Conservation (phyloP, 495 filamentous ascomycete genomes). For the Talaromyces nanjingensis region DNA sequence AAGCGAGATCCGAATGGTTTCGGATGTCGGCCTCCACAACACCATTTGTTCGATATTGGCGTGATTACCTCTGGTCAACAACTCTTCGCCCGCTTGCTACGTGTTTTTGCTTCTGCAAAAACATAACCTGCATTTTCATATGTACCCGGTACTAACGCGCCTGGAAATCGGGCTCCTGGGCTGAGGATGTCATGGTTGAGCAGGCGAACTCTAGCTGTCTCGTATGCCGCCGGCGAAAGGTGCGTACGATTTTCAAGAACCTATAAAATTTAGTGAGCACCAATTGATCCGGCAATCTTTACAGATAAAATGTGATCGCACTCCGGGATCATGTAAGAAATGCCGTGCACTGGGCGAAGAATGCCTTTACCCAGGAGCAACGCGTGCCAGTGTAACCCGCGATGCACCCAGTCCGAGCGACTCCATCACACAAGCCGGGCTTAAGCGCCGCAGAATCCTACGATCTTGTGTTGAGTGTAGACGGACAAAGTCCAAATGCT, state of each 20-base stretch:
- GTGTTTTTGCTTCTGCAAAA: too few relatives aligned
- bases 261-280: too few relatives aligned
- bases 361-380: neutral
- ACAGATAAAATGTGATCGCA: constrained; percentile 4
- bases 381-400: neutral
- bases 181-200: neutral
- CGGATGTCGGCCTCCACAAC: neutral
- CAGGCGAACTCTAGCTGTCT: neutral
- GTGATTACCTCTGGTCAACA: neutral
- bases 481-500: constrained; percentile 4
- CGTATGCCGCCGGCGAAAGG: constrained; percentile 4
- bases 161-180: neutral
- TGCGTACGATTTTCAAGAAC: neutral
- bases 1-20: neutral
- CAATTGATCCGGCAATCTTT: neutral
- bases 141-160: neutral
- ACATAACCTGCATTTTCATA: too few relatives aligned
- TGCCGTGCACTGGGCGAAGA: constrained; percentile 2
- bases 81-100: neutral
- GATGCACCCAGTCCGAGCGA: neutral
- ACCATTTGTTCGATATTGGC: neutral
- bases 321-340: constrained; percentile 1
- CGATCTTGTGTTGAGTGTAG: constrained; percentile 4
- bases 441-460: neutral
- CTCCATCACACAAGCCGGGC: constrained; percentile 1